Percentiles rank a stretch among this genome's conserved stretches.
Conservation (phyloP, 2,329 filamentous ascomycete species). For the Metarhizium robertsii region DNA sequence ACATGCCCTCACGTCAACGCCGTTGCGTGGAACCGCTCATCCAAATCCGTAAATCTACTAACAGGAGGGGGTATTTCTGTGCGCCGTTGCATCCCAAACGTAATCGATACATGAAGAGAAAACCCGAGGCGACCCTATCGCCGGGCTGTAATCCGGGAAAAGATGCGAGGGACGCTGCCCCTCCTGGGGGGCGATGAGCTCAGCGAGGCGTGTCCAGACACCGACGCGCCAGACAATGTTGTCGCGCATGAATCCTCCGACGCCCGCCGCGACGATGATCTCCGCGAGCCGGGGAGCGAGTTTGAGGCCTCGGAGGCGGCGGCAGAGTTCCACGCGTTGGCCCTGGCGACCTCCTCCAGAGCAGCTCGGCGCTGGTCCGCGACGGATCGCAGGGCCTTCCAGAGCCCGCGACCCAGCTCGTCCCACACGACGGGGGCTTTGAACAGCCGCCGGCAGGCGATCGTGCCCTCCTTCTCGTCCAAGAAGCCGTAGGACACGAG, state of each 20-base stretch:
- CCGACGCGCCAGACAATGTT: constrained; percentile 1
- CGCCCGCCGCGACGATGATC: constrained; percentile 3
- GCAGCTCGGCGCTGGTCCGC: constrained; percentile 9
- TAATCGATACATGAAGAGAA: not conserved
- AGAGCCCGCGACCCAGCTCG: constrained; percentile 25
- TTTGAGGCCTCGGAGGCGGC: not conserved
- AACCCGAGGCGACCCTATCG: constrained; percentile 1
- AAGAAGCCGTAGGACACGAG: constrained; percentile 23
- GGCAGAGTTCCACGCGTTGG: not conserved
- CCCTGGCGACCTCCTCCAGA: not conserved
- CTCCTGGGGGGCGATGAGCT: constrained; percentile 7
- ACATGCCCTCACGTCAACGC: not conserved
- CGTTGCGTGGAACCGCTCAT: not conserved
- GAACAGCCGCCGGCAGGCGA: constrained; percentile 26
- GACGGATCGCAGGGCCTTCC: constrained; percentile 16
- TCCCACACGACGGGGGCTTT: constrained; percentile 30
- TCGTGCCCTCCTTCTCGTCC: constrained; percentile 24
- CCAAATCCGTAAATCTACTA: not conserved
- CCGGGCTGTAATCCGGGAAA: constrained; percentile 6
- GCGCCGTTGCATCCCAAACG: not conserved
- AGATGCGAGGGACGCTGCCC: constrained; percentile 7
- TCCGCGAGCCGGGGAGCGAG: not conserved
- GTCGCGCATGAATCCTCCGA: constrained; percentile 6
- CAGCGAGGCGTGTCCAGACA: constrained; percentile 5
- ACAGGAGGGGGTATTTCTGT: not conserved